Evolutionary conservation across 352 stramenopile genomes (phyloP), one percentile per base, ranked within the genome.

Genomic region (Phytopythium sindhum): DNA sequence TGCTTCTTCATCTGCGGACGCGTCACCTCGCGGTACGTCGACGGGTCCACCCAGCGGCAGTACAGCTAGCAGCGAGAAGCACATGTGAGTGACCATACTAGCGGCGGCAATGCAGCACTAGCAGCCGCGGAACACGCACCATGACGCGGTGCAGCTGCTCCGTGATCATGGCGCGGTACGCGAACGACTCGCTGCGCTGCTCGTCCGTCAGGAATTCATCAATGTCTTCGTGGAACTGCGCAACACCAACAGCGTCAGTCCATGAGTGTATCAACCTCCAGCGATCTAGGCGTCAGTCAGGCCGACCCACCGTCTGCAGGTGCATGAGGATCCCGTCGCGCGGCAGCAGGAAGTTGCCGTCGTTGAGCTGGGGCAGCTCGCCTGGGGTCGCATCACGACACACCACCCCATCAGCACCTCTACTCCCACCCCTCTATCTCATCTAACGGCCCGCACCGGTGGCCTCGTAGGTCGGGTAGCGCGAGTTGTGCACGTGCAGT

Each of bases 281-380:
- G n/a, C n/a, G n/a, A n/a, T n/a, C n/a, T n/a, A n/a, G n/a, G n/a
- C n/a, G n/a, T n/a, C n/a, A n/a, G n/a, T n/a, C n/a, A n/a, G n/a
- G n/a, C 28, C 8, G 15, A 66, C 64, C 48, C 68, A 90, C 82
- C 57, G 87, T 94, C 67, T 96, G 87, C 57, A 96, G 48, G 63
- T 96, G 87, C 80, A 93, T 84, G 58, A 94, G 84, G 53, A 96
- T 94, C 63, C 93, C 75, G 29, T 90, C 80, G 61, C 89, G 91
- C 10, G 84, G 82, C 62, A 96, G 70, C 42, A 96, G 73, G 58
- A 93, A 96, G 68, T 96, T 92, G 61, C 87, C 87, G 62, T 96
- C 87, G 56, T 78, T 91, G 26, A 96, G 74, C 68, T 96, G 87
- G 37, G 87, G 87, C 54, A 96, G 66, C 67, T 90, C 84, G 55